These are phyloP conservation scores for Entomortierella beljakovae DNA, from an alignment of 192 early-diverging fungal genomes.

Conservation along the genomic window DNA sequence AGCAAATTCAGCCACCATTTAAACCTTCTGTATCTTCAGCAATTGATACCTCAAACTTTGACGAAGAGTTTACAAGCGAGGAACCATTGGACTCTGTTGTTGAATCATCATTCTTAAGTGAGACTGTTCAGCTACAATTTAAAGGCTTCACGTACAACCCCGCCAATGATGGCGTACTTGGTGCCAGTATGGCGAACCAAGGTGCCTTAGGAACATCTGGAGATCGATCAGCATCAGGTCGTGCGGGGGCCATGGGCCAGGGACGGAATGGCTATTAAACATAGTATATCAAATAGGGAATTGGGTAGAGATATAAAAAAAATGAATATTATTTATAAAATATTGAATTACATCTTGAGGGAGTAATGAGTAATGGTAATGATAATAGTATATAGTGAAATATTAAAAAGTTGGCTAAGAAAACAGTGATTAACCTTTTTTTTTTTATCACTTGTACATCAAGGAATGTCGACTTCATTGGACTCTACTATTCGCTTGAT, in stretches of 20 bases:
- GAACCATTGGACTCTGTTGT: conserved; percentile 89
- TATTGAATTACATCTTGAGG: no score
- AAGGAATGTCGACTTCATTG: no score
- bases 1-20: conserved; percentile 94
- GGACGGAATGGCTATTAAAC: conserved; percentile 14
- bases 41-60: conserved; percentile 97
- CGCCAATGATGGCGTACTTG: conserved; percentile 80
- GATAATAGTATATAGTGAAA: no score
- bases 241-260: conserved; percentile 14
- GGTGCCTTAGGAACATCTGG: conserved; percentile 23
- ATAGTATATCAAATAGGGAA: no score
- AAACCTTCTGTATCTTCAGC: conserved; percentile 91
- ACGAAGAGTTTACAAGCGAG: conserved; percentile 97
- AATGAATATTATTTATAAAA: neutral
- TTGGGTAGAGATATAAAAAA: no score
- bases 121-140: conserved; percentile 95
- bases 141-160: conserved; percentile 92
- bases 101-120: conserved; percentile 84
- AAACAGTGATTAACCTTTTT: no score
- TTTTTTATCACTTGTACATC: no score
- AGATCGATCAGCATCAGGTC: conserved; percentile 16
- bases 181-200: conserved; percentile 61
- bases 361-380: no score
- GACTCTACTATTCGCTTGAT: no score
- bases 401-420: no score